A percentile compares a stretch with the other conserved stretches of the same genome.
These are phyloP conservation scores for Aspergillus steynii DNA, from an alignment of 495 filamentous ascomycete genomes.

Conservation along the genomic window DNA sequence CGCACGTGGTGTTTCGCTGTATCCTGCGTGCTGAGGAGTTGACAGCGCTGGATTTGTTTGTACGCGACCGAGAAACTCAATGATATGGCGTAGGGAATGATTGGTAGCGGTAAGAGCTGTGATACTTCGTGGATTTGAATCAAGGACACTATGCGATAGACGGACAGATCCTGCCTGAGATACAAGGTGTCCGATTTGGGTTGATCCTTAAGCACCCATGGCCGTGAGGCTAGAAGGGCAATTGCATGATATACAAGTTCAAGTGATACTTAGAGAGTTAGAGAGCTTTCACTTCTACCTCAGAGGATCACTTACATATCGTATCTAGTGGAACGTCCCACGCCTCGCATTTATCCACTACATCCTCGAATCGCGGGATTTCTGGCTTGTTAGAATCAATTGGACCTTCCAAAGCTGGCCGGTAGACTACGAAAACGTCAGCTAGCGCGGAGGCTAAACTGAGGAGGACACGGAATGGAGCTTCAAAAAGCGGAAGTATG, in stretches of 20 bases:
- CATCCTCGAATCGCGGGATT: conserved; percentile 60
- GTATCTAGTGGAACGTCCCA: conserved; percentile 12
- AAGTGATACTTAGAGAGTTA: conserved; percentile 17
- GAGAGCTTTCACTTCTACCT: neutral
- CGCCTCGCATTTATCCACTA: conserved; percentile 27
- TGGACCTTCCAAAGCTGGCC: conserved; percentile 38
- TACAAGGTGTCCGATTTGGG: conserved; percentile 14
- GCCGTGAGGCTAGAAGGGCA: conserved; percentile 21
- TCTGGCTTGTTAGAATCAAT: conserved; percentile 46
- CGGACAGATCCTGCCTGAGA: conserved; percentile 23
- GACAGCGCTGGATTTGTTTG: conserved; percentile 19
- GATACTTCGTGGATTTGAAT: conserved; percentile 13
- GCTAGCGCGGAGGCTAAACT: conserved; percentile 50
- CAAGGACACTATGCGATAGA: conserved; percentile 18
- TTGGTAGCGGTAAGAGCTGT: conserved; percentile 19
- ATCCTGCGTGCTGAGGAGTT: conserved; percentile 16
- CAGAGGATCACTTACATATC: conserved; percentile 15
- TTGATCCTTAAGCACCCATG: conserved; percentile 23
- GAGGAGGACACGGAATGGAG: conserved; percentile 45
- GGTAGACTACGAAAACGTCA: conserved; percentile 59
- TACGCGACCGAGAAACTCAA: conserved; percentile 28
- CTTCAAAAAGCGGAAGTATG: conserved; percentile 20
- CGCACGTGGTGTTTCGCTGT: conserved; percentile 19
- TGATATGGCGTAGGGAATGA: conserved; percentile 25
- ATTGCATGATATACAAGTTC: conserved; percentile 26